Evolutionary conservation across 495 filamentous ascomycete genomes (phyloP), one percentile per base, ranked within the genome.

Genomic region (Xylaria cubensis): DNA sequence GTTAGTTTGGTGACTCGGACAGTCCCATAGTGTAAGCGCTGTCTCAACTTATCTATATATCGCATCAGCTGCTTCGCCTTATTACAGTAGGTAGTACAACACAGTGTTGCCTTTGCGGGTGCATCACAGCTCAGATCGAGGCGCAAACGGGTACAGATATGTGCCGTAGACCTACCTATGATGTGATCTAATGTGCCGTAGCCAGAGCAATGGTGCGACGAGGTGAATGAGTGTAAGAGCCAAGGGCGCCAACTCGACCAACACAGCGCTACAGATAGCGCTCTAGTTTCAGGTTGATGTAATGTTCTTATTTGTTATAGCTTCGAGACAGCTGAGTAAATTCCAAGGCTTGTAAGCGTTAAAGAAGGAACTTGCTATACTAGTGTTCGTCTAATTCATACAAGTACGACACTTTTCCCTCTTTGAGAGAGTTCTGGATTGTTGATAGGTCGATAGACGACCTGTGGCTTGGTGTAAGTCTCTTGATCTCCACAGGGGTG

Each of bases 261-360:
- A 1, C 55, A 12, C 24, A 19, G 6, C 29, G 26, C 26, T 58
- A 58, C 55, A 10, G 34, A 42, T 41, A 42, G 59, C 59, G n/a
- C n/a, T 62, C 59, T 42, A 24, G 59, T 62, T 62, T 62, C 59
- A 44, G 21, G 39, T 36, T 42, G 21, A 26, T 9, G 5, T 21
- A 17, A 21, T 29, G n/a, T 44, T 17, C 61, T 65, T 51, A 67
- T 53, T 42, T 42, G 36, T 66, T 12, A 17, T 46, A 66, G 51
- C 32, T 66, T 66, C 46, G 29, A 51, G 19, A 32, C 64, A 32
- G 39, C 34, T 13, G 42, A 13, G 61, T 10, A 36, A 50, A 65
- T 44, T 4, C 55, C 55, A 36, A 59, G 29, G 8, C 32, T 59
- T n/a, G 8, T 59, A 29, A 0, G 55, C 29, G 55, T 19, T 19